These are phyloP conservation scores for Hypericum perforatum DNA, from an alignment of 345 rosid genomes.

Conservation along the genomic window DNA sequence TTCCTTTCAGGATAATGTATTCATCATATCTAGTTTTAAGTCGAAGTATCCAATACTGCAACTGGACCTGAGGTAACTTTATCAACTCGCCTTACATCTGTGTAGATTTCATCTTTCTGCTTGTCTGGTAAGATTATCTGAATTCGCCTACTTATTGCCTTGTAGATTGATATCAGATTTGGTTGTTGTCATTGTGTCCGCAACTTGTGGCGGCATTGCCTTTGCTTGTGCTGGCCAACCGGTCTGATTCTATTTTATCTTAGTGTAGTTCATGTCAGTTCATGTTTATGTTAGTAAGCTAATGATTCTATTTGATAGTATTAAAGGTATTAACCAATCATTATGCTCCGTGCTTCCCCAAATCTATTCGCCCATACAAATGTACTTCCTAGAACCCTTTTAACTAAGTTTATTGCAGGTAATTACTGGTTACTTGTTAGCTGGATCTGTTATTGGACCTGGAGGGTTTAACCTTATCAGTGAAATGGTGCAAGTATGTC, in stretches of 20 bases:
- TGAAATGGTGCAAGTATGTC: slow-evolving; percentile 95
- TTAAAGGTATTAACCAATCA: no score
- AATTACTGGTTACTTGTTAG: slow-evolving; percentile 85
- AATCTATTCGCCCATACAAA: not conserved
- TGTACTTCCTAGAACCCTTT: slow-evolving; percentile 1
- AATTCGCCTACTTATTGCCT: not conserved
- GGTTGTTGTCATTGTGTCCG: slow-evolving; percentile 95
- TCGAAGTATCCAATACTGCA: no score
- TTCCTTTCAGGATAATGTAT: slow-evolving; percentile 74
- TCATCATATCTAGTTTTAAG: slow-evolving; percentile 24
- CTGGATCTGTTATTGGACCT: slow-evolving; percentile 89
- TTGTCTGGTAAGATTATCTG: no score
- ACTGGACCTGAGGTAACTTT: no score
- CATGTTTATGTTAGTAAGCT: no score
- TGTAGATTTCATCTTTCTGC: no score
- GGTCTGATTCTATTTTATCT: slow-evolving; percentile 22
- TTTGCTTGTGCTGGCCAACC: slow-evolving; percentile 99
- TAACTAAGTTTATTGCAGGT: slow-evolving; percentile 36
- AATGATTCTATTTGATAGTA: no score
- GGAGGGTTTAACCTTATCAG: slow-evolving; percentile 91
- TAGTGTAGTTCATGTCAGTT: no score
- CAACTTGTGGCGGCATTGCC: slow-evolving; percentile 98
- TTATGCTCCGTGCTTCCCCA: not conserved
- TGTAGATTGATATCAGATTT: slow-evolving; percentile 94
- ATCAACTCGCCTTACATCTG: no score